Evolutionary conservation across 2,329 filamentous ascomycete species (phyloP).

Genomic region (Fusarium succisae): DNA sequence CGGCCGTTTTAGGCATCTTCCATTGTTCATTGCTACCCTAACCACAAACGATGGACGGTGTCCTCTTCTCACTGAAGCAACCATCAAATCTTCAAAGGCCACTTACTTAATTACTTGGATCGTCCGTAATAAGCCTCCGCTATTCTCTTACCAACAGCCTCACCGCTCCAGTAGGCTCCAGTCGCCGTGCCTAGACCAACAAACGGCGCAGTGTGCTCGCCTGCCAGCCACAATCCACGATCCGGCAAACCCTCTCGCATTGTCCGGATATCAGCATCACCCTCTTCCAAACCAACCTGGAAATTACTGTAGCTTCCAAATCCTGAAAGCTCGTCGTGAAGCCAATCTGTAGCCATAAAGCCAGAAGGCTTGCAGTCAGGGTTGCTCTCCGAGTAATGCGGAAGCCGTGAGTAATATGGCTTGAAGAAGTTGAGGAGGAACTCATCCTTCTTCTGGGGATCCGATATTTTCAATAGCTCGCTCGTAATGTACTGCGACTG

Average conservation of each 20-base stretch:
- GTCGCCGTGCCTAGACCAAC: conserved; percentile 88
- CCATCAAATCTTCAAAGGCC: not conserved
- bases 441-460: conserved; percentile 58
- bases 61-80: not conserved
- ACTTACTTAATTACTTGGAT: conserved; percentile 37
- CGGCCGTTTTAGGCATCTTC: not conserved
- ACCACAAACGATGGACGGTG: not conserved
- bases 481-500: conserved; percentile 65
- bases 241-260: conserved; percentile 72
- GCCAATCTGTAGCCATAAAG: conserved; percentile 79
- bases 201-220: conserved; percentile 91
- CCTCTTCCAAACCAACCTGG: conserved; percentile 75
- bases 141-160: conserved; percentile 76
- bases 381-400: conserved; percentile 66
- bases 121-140: conserved; percentile 64
- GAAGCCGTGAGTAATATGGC: conserved; percentile 81
- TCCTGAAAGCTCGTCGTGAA: conserved; percentile 80
- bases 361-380: conserved; percentile 69
- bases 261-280: conserved; percentile 75
- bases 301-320: conserved; percentile 89
- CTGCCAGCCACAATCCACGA: conserved; percentile 82
- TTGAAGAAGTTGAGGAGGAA: conserved; percentile 73
- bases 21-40: not conserved
- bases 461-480: conserved; percentile 52
- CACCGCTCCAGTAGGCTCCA: conserved; percentile 92